phyloP scores from a whole-genome alignment of 331 rosid genomes.

The Malus hybrid region DNA sequence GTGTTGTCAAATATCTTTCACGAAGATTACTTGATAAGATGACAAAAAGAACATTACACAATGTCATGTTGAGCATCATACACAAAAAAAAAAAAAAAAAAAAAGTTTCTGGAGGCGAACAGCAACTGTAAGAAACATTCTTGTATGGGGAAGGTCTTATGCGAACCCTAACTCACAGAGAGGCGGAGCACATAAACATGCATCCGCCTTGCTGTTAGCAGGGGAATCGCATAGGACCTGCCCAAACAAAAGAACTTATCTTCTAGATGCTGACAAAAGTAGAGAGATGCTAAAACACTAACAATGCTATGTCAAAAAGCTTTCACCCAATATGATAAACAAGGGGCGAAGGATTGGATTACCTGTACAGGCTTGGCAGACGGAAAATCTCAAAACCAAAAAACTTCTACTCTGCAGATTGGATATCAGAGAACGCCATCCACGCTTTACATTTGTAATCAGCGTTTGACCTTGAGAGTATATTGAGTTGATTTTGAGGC shows the following conservation, averaged over 20 bases:
- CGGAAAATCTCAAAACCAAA: not conserved
- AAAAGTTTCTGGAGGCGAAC: too few relatives aligned
- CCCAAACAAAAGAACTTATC: not conserved
- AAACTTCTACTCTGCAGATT: not conserved
- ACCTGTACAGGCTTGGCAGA: conserved; percentile 11
- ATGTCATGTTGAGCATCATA: too few relatives aligned
- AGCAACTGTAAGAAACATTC: too few relatives aligned
- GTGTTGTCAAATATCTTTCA: too few relatives aligned
- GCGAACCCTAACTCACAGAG: too few relatives aligned
- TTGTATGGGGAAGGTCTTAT: too few relatives aligned
- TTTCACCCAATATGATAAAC: not conserved
- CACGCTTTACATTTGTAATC: not conserved
- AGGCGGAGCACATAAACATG: not conserved
- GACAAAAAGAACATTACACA: too few relatives aligned
- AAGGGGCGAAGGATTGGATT: not conserved
- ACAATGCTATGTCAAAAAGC: not conserved
- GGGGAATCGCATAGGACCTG: not conserved
- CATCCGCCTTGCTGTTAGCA: not conserved
- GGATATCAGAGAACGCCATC: not conserved
- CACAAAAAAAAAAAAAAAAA: too few relatives aligned
- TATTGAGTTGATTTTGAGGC: conserved; percentile 17
- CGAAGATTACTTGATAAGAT: too few relatives aligned
- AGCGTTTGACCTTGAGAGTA: conserved; percentile 26
- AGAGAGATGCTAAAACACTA: not conserved
- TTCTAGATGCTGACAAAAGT: not conserved